phyloP scores from a whole-genome alignment of 2,329 filamentous ascomycete genomes.

The Dothidotthia symphoricarpi region DNA sequence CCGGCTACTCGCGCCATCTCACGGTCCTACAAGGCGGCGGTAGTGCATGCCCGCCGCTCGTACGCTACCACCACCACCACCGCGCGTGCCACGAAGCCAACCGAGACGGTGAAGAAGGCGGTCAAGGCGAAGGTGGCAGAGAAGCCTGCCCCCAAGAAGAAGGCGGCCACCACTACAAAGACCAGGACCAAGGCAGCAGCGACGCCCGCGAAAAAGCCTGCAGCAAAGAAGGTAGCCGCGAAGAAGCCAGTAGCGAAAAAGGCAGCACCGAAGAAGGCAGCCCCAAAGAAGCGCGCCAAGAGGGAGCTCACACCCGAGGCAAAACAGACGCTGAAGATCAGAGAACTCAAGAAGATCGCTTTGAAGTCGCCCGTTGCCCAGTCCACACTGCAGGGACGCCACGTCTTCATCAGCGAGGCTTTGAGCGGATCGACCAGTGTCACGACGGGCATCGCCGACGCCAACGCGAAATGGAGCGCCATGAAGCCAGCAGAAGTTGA shows the following conservation, averaged over 20 bases:
- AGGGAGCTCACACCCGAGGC: slow-evolving; percentile 30
- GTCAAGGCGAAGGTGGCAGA: slow-evolving; percentile 25
- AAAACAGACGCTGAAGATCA: slow-evolving; percentile 29
- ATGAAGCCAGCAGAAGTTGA: slow-evolving; percentile 38
- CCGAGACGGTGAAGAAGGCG: slow-evolving; percentile 31
- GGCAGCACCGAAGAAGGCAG: slow-evolving; percentile 21
- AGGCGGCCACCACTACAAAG: slow-evolving; percentile 4
- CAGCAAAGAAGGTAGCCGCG: slow-evolving; percentile 20
- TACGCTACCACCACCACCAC: slow-evolving; percentile 41
- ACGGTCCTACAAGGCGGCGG: slow-evolving; percentile 22
- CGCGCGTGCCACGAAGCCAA: slow-evolving; percentile 33
- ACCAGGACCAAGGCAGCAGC: slow-evolving; percentile 24
- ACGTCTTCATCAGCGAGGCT: slow-evolving; percentile 28
- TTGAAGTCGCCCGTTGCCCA: slow-evolving; percentile 33
- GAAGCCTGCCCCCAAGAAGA: slow-evolving; percentile 21
- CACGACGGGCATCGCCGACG: not conserved
- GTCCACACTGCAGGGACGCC: slow-evolving; percentile 15
- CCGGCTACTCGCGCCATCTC: slow-evolving; percentile 22
- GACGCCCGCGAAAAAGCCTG: slow-evolving; percentile 23
- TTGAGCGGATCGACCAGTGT: slow-evolving; percentile 2
- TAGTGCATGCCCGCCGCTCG: slow-evolving; percentile 22
- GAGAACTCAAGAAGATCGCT: slow-evolving; percentile 39
- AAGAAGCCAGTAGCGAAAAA: slow-evolving; percentile 29
- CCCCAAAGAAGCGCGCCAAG: slow-evolving; percentile 27
- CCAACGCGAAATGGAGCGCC: slow-evolving; percentile 20